A percentile compares a stretch with the other conserved stretches of the same genome.
Evolutionary conservation across 2,329 filamentous ascomycete species (phyloP).

Genomic region (Claviceps pusilla): DNA sequence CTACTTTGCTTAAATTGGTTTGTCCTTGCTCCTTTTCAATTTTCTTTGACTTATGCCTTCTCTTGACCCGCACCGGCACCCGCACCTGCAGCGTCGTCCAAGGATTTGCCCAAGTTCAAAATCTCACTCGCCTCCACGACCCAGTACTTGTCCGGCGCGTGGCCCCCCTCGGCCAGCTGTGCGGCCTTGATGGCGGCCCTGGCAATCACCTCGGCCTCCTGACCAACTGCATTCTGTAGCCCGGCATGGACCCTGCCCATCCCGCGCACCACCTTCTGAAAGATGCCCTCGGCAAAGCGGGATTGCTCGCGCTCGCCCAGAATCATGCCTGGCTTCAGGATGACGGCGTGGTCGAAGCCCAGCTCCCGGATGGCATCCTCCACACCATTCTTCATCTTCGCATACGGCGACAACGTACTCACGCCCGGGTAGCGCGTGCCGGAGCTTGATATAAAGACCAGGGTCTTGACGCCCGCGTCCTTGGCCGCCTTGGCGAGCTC

Average conservation of each 20-base stretch:
- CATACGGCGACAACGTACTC: slow-evolving; percentile 29
- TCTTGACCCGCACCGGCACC: not conserved
- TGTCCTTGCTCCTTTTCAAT: no score
- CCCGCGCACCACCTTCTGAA: slow-evolving; percentile 39
- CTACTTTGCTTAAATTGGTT: not conserved
- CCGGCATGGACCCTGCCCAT: slow-evolving; percentile 38
- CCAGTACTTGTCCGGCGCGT: slow-evolving; percentile 47
- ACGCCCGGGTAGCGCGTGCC: slow-evolving; percentile 28
- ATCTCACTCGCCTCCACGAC: slow-evolving; percentile 46
- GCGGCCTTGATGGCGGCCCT: slow-evolving; percentile 49
- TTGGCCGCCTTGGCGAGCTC: slow-evolving; percentile 63
- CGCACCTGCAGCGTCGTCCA: slow-evolving; percentile 16
- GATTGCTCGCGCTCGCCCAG: slow-evolving; percentile 52
- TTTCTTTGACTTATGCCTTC: not conserved
- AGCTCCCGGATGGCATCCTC: slow-evolving; percentile 61
- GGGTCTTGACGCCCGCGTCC: slow-evolving; percentile 54
- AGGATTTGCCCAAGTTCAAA: slow-evolving; percentile 47
- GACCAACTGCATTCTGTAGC: slow-evolving; percentile 51
- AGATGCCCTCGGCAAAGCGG: slow-evolving; percentile 40
- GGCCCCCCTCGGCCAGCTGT: slow-evolving; percentile 41
- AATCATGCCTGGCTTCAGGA: slow-evolving; percentile 61
- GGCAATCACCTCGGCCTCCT: slow-evolving; percentile 60
- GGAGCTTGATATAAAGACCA: slow-evolving; percentile 57
- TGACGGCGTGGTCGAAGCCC: slow-evolving; percentile 63
- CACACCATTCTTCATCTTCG: slow-evolving; percentile 73